A percentile compares a stretch with the other conserved stretches of the same genome.
phyloP scores from a whole-genome alignment of 2,329 filamentous ascomycete genomes.

The Aureobasidium sp. region DNA sequence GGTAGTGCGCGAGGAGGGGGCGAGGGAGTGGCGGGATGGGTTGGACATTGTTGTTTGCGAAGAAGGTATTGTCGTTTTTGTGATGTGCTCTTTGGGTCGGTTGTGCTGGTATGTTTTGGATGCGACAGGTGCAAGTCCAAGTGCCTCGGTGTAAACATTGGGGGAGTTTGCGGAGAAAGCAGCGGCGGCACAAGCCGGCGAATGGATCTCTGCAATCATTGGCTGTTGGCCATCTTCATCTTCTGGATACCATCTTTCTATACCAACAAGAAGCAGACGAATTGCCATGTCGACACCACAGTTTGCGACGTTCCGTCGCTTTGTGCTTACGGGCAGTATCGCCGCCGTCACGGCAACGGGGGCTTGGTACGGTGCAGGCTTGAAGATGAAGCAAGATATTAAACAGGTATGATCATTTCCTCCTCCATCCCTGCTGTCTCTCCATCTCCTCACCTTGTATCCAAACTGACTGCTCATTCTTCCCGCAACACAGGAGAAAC shows the following conservation, averaged over 20 bases:
- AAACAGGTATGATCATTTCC: slow-evolving; percentile 46
- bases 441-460: neutral
- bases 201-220: slow-evolving; percentile 6
- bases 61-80: neutral
- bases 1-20: neutral
- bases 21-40: neutral
- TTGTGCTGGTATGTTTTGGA: neutral
- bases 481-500: slow-evolving; percentile 34
- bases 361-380: slow-evolving; percentile 49
- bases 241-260: too few relatives aligned
- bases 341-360: slow-evolving; percentile 49
- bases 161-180: neutral
- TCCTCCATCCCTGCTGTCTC: too few relatives aligned
- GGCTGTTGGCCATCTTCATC: neutral
- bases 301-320: slow-evolving; percentile 32
- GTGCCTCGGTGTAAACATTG: neutral
- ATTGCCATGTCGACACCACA: slow-evolving; percentile 17
- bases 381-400: slow-evolving; percentile 46
- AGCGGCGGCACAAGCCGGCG: neutral
- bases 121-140: neutral
- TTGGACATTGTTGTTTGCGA: neutral
- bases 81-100: neutral
- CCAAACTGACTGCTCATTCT: too few relatives aligned
- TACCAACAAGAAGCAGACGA: too few relatives aligned
- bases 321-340: slow-evolving; percentile 47